Conservation (phyloP, 345 rosid species). For the Melaleuca alternifolia region DNA sequence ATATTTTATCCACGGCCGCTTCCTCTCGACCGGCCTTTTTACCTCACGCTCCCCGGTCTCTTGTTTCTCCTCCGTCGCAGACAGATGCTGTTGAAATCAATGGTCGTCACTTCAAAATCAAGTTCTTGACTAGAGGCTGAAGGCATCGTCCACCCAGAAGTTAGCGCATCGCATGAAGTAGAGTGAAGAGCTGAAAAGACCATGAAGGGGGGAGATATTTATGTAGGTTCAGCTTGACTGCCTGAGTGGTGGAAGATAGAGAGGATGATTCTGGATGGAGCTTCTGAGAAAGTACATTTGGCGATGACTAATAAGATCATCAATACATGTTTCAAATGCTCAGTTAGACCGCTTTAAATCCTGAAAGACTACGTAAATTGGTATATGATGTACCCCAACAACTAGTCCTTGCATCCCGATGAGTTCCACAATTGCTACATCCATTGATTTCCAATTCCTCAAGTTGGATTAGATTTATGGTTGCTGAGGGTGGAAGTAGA, state of each 20-base stretch:
- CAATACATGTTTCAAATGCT: neutral
- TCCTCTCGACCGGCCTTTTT: neutral
- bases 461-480: no score
- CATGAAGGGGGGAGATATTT: neutral
- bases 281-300: neutral
- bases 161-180: slow-evolving; percentile 15
- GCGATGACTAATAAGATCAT: neutral
- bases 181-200: neutral
- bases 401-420: no score
- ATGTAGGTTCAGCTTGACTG: neutral
- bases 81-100: neutral
- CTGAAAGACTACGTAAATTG: neutral
- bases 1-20: slow-evolving; percentile 36
- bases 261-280: neutral
- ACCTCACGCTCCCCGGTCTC: neutral
- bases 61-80: neutral
- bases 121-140: neutral
- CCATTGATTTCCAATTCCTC: no score
- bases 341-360: neutral
- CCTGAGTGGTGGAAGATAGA: neutral
- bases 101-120: neutral
- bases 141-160: slow-evolving; percentile 15
- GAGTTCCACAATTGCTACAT: no score
- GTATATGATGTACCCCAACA: no score
- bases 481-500: no score